A percentile compares a stretch with the other conserved stretches of the same genome.
These are phyloP conservation scores for Coniochaeta sp. DNA, from an alignment of 2,329 filamentous ascomycete species.

Conservation along the genomic window DNA sequence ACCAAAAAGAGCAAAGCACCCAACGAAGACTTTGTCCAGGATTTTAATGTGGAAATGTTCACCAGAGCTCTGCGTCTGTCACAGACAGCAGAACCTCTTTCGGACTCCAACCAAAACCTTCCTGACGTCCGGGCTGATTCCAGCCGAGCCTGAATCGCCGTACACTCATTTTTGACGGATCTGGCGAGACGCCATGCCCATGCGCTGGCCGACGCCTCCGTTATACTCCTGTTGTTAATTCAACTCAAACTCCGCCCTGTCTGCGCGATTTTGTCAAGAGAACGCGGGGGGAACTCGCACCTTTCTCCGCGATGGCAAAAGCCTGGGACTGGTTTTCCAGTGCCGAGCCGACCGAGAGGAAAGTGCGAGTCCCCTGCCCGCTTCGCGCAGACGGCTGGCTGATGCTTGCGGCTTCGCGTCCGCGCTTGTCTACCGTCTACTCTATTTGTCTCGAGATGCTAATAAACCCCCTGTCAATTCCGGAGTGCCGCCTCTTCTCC, in stretches of 20 bases:
- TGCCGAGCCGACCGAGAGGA: not conserved
- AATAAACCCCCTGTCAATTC: conserved; percentile 5
- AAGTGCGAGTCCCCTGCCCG: not conserved
- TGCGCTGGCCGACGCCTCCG: not conserved
- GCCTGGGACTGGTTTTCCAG: not conserved
- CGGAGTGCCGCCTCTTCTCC: conserved; percentile 4
- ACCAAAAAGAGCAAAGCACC: no score
- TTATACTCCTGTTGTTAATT: conserved; percentile 2
- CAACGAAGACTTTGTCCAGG: not conserved
- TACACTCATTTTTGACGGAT: conserved; percentile 1
- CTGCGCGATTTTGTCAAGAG: not conserved
- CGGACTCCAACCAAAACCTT: not conserved
- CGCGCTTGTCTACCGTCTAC: not conserved
- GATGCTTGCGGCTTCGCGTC: not conserved
- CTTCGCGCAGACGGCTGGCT: not conserved
- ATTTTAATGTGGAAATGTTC: not conserved
- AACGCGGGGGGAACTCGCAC: not conserved
- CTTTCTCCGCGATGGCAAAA: not conserved
- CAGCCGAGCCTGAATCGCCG: not conserved
- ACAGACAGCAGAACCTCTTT: not conserved
- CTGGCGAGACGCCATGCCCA: not conserved
- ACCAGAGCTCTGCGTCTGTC: not conserved
- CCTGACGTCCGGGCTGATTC: conserved; percentile 1
- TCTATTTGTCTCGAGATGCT: conserved; percentile 2
- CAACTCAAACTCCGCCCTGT: not conserved